These are phyloP conservation scores for Crithidia expoeki DNA, from an alignment of 208 protist species.

Conservation along the genomic window DNA sequence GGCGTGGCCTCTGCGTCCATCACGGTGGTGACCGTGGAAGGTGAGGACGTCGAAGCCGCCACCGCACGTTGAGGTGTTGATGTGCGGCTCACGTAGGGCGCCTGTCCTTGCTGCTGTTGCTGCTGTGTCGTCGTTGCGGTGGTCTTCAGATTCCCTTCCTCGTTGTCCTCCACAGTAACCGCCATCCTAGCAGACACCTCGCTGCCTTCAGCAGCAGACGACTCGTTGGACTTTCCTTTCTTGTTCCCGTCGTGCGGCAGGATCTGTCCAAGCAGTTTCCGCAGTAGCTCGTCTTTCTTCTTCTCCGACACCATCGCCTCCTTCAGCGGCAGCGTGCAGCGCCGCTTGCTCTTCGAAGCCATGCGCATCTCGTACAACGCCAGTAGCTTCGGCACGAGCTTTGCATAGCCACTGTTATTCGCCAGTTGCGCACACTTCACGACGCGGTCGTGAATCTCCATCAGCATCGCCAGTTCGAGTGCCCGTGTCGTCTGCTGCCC, in stretches of 20 bases:
- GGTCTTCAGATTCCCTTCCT: neutral
- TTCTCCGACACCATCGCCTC: conserved; percentile 55
- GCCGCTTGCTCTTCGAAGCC: conserved; percentile 57
- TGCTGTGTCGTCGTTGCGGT: neutral
- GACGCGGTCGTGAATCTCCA: conserved; percentile 86
- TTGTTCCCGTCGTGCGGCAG: conserved; percentile 10
- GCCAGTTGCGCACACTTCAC: conserved; percentile 68
- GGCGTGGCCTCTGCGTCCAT: conserved; percentile 1
- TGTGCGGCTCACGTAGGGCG: neutral
- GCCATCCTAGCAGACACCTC: neutral
- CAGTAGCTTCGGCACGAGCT: conserved; percentile 77
- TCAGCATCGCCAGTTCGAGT: conserved; percentile 74
- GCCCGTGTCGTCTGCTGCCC: conserved; percentile 77
- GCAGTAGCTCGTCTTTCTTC: conserved; percentile 76
- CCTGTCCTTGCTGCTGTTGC: too few species aligned
- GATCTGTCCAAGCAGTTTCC: conserved; percentile 55
- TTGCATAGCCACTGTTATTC: conserved; percentile 56
- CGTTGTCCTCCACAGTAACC: neutral
- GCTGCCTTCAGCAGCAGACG: neutral
- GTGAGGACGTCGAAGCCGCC: neutral
- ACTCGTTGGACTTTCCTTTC: neutral
- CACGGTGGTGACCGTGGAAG: conserved; percentile 12
- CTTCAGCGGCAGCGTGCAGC: conserved; percentile 74
- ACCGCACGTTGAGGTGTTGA: neutral
- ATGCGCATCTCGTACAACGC: conserved; percentile 73